Evolutionary conservation across 2,329 filamentous ascomycete species (phyloP).

Genomic region (Sarocladiaceae sp.): DNA sequence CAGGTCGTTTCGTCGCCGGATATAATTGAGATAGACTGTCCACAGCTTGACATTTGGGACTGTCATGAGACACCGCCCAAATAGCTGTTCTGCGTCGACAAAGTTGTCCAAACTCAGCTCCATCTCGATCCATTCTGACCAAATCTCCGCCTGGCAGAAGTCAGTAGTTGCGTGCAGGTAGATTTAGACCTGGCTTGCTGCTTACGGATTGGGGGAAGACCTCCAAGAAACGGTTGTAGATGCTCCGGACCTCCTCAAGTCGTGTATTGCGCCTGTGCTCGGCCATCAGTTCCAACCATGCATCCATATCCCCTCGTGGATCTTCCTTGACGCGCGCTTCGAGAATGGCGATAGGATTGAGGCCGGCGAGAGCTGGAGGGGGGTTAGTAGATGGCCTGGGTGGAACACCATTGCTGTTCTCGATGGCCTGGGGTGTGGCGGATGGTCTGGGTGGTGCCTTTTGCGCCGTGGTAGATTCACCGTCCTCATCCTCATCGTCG

Average conservation of each 20-base stretch:
- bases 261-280: conserved; percentile 79
- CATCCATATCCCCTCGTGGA: conserved; percentile 83
- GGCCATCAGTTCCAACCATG: conserved; percentile 81
- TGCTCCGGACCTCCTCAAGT: conserved; percentile 69
- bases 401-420: conserved; percentile 16
- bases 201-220: conserved; percentile 88
- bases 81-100: conserved; percentile 72
- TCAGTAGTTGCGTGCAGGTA: background rate
- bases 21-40: conserved; percentile 91
- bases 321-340: conserved; percentile 92
- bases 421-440: conserved; percentile 17
- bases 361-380: conserved; percentile 32
- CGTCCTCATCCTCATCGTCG: conserved; percentile 35
- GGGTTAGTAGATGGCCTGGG: conserved; percentile 13
- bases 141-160: conserved; percentile 69
- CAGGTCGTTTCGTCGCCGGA: conserved; percentile 84
- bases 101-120: conserved; percentile 85
- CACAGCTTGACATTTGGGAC: conserved; percentile 83
- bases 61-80: conserved; percentile 69
- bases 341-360: conserved; percentile 69
- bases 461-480: conserved; percentile 12
- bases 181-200: conserved; percentile 17
- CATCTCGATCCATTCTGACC: conserved; percentile 83
- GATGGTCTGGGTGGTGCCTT: conserved; percentile 12
- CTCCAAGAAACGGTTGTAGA: conserved; percentile 81